phyloP scores from a whole-genome alignment of 1,284 basidiomycete genomes.

The Rhodotorula mucilaginosa region DNA sequence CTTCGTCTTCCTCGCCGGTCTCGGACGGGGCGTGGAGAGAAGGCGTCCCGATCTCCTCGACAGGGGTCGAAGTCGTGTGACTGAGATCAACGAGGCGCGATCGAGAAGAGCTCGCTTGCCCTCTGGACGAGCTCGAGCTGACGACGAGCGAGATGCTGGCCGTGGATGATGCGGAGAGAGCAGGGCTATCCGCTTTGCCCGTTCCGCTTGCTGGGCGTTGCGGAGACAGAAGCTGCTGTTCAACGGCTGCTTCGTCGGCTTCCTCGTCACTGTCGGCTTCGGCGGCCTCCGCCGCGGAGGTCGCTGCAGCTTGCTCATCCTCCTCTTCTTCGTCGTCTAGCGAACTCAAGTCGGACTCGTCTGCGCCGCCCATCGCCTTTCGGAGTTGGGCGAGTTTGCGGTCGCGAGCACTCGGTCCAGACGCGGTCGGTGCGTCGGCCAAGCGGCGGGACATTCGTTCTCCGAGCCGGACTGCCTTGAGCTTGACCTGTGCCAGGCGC shows the following conservation, averaged over 20 bases:
- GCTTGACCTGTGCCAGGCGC: background rate
- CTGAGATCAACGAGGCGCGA: background rate
- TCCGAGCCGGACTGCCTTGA: conserved; percentile 12
- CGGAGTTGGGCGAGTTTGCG: conserved; percentile 8
- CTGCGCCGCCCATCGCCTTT: background rate
- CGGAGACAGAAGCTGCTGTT: conserved; percentile 1
- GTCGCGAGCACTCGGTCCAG: background rate
- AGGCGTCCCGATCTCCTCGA: conserved; percentile 15
- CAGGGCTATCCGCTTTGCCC: too few relatives aligned
- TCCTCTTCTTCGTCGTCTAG: conserved; percentile 7
- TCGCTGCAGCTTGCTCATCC: background rate
- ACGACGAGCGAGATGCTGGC: conserved; percentile 3
- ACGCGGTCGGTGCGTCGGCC: background rate
- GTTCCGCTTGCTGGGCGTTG: background rate
- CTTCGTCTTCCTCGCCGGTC: background rate
- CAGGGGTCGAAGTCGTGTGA: conserved; percentile 9
- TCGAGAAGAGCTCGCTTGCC: background rate
- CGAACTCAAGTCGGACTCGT: conserved; percentile 17
- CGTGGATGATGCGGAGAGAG: background rate
- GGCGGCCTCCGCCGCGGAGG: background rate
- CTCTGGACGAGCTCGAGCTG: conserved; percentile 10
- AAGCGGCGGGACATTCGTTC: conserved; percentile 13
- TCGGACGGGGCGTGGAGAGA: background rate
- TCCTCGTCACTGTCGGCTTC: conserved; percentile 5
- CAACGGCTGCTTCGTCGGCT: conserved; percentile 2